These are phyloP conservation scores for Teratosphaeria viscida DNA, from an alignment of 2,329 filamentous ascomycete species.

Conservation along the genomic window DNA sequence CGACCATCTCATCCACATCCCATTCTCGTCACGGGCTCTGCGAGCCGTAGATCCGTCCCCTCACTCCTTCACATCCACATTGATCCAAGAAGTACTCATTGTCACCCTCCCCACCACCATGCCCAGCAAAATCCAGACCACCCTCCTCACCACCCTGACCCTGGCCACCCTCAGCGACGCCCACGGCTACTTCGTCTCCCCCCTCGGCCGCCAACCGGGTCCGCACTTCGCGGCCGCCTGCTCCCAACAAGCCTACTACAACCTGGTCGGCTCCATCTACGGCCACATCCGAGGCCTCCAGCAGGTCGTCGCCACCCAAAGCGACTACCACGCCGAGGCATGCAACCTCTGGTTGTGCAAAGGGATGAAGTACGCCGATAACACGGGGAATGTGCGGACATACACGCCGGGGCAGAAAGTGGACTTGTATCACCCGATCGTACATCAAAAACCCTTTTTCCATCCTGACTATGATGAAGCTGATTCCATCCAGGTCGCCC, in stretches of 20 bases:
- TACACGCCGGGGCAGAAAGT: constrained; percentile 43
- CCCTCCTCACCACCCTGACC: constrained; percentile 11
- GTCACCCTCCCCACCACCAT: not conserved
- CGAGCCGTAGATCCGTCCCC: not conserved
- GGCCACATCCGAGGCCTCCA: constrained; percentile 48
- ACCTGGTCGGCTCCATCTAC: constrained; percentile 43
- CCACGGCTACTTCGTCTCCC: constrained; percentile 44
- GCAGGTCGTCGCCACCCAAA: constrained; percentile 32
- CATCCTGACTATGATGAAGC: not conserved
- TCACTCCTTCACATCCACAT: not conserved
- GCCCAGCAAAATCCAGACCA: not conserved
- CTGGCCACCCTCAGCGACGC: constrained; percentile 38
- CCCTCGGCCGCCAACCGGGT: constrained; percentile 41
- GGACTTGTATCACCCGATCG: constrained; percentile 32
- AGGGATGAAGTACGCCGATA: constrained; percentile 43
- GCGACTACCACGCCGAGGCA: constrained; percentile 14
- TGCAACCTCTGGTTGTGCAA: constrained; percentile 28
- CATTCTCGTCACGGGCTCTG: not conserved
- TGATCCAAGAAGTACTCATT: not conserved
- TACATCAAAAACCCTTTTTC: not conserved
- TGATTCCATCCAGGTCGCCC: constrained; percentile 25
- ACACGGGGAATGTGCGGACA: constrained; percentile 41
- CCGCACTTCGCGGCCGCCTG: constrained; percentile 42
- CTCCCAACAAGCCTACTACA: constrained; percentile 44
- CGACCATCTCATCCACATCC: too few species aligned